phyloP scores from a whole-genome alignment of 2,329 filamentous ascomycete genomes.

The Exophiala phaeomuriformis region DNA sequence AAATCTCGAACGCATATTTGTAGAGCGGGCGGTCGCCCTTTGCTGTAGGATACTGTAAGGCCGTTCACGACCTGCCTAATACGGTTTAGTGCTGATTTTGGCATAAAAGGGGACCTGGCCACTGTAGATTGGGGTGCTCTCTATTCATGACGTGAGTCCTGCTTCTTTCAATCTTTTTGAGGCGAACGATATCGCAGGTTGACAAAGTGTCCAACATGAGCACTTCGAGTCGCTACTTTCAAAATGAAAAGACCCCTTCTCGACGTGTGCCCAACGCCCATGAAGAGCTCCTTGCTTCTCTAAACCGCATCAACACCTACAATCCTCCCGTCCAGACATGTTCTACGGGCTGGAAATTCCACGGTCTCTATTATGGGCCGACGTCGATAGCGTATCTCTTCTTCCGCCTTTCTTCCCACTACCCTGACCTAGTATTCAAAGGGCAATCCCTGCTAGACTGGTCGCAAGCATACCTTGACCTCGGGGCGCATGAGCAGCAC shows the following conservation, averaged over 20 bases:
- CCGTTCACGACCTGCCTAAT: no score
- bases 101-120: no score
- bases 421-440: conserved; percentile 41
- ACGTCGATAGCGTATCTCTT: conserved; percentile 53
- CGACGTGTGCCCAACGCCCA: conserved; percentile 8
- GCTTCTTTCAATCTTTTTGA: neutral
- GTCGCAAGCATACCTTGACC: conserved; percentile 41
- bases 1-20: no score
- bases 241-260: conserved; percentile 7
- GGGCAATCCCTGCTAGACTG: conserved; percentile 41
- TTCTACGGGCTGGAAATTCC: conserved; percentile 28
- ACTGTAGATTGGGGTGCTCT: neutral
- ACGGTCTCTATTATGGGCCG: conserved; percentile 48
- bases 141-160: neutral
- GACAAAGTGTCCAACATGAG: neutral
- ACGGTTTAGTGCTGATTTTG: no score
- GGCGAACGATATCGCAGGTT: neutral
- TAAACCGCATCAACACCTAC: conserved; percentile 25
- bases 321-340: conserved; percentile 26
- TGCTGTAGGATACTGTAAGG: no score
- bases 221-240: conserved; percentile 5
- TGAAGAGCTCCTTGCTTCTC: conserved; percentile 20
- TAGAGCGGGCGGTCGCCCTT: no score
- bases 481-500: conserved; percentile 6
- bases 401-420: conserved; percentile 41